Conservation (phyloP, 495 filamentous ascomycete genomes). For the Collariella sp. region DNA sequence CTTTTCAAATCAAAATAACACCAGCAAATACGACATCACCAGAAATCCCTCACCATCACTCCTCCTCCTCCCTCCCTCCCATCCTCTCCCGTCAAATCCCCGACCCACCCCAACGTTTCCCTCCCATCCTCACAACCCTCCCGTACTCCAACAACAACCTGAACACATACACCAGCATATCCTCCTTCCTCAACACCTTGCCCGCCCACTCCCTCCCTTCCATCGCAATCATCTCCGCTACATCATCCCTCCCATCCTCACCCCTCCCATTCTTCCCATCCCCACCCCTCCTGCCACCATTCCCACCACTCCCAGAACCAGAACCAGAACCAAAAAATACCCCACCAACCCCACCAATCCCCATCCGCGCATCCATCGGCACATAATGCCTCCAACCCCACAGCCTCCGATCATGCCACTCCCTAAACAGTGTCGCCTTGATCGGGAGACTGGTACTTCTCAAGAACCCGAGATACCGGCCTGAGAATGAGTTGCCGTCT, state of each 20-base stretch:
- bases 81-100: too few species aligned
- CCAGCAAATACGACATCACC: background rate
- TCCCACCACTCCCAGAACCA: too few species aligned
- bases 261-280: slow-evolving; percentile 9
- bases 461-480: slow-evolving; percentile 61
- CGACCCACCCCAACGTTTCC: slow-evolving; percentile 33
- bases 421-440: slow-evolving; percentile 65
- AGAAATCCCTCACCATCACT: background rate
- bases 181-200: slow-evolving; percentile 55
- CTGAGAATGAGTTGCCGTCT: slow-evolving; percentile 65
- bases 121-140: slow-evolving; percentile 51
- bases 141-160: slow-evolving; percentile 66
- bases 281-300: too few species aligned
- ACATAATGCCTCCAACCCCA: slow-evolving; percentile 68
- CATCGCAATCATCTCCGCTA: slow-evolving; percentile 50
- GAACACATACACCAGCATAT: slow-evolving; percentile 65
- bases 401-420: slow-evolving; percentile 66
- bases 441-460: slow-evolving; percentile 55
- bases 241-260: background rate
- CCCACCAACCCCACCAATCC: slow-evolving; percentile 72
- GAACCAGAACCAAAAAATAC: slow-evolving; percentile 55
- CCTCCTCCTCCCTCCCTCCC: background rate
- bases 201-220: slow-evolving; percentile 58
- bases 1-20: too few species aligned
- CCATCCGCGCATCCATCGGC: slow-evolving; percentile 77